Evolutionary conservation across 768 basidiomycete species (phyloP), one percentile per base, ranked within the genome.

Genomic region (Nidula microcarpa): DNA sequence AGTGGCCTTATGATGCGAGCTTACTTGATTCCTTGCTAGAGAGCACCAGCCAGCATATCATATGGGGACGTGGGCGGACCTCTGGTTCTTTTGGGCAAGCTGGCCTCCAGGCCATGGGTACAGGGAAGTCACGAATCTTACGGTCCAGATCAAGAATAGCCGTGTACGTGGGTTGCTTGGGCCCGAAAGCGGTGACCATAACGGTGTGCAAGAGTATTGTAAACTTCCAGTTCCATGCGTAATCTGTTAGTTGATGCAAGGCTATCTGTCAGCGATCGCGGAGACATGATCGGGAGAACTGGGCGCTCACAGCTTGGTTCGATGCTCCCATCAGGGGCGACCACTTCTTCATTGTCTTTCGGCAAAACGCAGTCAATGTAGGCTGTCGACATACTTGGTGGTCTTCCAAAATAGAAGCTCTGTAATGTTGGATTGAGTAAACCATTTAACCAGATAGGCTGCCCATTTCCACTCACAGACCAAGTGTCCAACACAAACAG

Each of bases 341-440:
- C 55, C 4, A 65, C 49, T n/a, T 73, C 67, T 17, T 74, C 71
- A 2, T 62, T 58, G 37, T 81, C 79, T 33, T 68, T 70, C 0
- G 82, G 84, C n/a, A 77, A 71, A 0, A 78, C 74, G 43, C 79
- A 80, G 50, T 87, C 86, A 44, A 83, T 72, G 66, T 76, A 84
- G 1, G 74, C 64, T 9, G 73, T 58, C 17, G 74, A 79, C 47
- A 87, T 74, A 39, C 69, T 75, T 5, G 86, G 77, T 32, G 85
- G 86, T 50, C 86, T 68, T 3, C 86, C 87, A 32, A 81, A 75
- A 33, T 73, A 72, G 56, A 85, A 82, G 56, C 84, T 86, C 86
- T 89, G 53, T 11, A 39, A 6, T 47, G 13, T 33, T 7, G 30
- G 3, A 2, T n/a, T 34, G 14, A 51, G 36, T 13, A 11, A 18